These are phyloP conservation scores for Colletotrichum nymphaeae DNA, from an alignment of 2,329 filamentous ascomycete genomes.

Conservation along the genomic window DNA sequence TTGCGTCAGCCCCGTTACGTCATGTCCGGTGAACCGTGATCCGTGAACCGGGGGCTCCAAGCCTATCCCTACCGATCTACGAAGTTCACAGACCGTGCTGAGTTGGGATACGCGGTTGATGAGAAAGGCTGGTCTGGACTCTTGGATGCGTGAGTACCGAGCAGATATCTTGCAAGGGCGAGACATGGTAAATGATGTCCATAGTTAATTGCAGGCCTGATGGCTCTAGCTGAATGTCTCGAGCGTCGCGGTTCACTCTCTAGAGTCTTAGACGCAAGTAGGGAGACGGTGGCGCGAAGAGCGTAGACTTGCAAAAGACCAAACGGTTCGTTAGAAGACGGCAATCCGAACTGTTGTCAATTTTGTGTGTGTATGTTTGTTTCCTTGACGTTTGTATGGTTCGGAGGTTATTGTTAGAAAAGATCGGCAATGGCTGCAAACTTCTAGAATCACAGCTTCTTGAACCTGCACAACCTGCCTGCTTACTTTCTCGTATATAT, in stretches of 20 bases:
- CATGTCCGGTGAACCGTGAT: slow-evolving; percentile 3
- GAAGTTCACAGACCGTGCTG: too few species aligned
- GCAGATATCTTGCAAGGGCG: neutral
- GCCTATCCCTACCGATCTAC: slow-evolving; percentile 14
- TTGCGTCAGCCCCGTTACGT: slow-evolving; percentile 18
- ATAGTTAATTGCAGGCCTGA: too few species aligned
- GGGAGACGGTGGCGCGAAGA: neutral
- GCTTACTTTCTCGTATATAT: neutral
- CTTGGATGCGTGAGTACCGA: neutral
- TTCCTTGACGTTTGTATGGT: slow-evolving; percentile 4
- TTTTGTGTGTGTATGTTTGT: neutral
- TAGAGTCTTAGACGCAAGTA: neutral
- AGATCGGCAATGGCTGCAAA: slow-evolving; percentile 4
- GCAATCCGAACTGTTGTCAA: neutral
- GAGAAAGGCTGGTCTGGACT: neutral
- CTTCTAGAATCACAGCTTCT: neutral
- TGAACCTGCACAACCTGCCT: neutral
- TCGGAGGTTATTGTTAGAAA: slow-evolving; percentile 7
- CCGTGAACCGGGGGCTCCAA: neutral
- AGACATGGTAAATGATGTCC: neutral
- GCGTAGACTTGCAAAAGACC: neutral
- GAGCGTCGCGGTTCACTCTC: neutral
- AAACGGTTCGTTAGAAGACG: slow-evolving; percentile 9
- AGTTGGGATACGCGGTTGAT: too few species aligned
- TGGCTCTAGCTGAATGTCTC: neutral